Conservation (phyloP, 495 filamentous ascomycete species). For the Hypoxylon fragiforme region DNA sequence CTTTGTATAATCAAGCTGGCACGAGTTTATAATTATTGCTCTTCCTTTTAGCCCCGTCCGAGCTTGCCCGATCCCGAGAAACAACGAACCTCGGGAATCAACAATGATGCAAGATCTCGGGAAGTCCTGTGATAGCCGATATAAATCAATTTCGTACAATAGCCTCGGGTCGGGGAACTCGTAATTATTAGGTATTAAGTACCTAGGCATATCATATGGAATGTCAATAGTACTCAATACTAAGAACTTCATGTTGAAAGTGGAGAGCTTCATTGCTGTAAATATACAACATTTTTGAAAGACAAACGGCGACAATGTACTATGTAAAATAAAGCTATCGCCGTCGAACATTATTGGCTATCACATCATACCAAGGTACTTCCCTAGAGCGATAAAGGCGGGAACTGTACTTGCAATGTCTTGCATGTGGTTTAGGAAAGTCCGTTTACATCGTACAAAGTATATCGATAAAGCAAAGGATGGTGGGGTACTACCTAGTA, state of each 20-base stretch:
- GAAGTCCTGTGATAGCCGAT: constrained; percentile 5
- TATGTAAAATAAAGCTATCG: no score
- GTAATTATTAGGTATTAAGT: no score
- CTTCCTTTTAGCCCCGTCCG: constrained; percentile 28
- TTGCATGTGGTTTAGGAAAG: constrained; percentile 27
- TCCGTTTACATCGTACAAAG: no score
- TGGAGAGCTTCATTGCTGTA: no score
- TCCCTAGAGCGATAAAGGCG: constrained; percentile 1
- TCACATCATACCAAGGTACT: constrained; percentile 5
- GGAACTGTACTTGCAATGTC: constrained; percentile 3
- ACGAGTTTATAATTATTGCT: constrained; percentile 1
- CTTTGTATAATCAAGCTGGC: not conserved
- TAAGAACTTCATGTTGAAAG: no score
- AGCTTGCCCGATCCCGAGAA: constrained; percentile 26
- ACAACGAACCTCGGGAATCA: constrained; percentile 26
- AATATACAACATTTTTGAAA: no score
- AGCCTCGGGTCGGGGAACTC: constrained; percentile 26
- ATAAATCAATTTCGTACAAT: constrained; percentile 23
- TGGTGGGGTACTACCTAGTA: not conserved
- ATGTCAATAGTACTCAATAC: no score
- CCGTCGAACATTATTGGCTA: no score
- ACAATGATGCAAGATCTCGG: not conserved
- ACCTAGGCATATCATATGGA: no score
- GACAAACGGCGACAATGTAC: no score
- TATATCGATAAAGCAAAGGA: no score